phyloP scores from a whole-genome alignment of 2,329 filamentous ascomycete species.

The Ascochyta koolunga region DNA sequence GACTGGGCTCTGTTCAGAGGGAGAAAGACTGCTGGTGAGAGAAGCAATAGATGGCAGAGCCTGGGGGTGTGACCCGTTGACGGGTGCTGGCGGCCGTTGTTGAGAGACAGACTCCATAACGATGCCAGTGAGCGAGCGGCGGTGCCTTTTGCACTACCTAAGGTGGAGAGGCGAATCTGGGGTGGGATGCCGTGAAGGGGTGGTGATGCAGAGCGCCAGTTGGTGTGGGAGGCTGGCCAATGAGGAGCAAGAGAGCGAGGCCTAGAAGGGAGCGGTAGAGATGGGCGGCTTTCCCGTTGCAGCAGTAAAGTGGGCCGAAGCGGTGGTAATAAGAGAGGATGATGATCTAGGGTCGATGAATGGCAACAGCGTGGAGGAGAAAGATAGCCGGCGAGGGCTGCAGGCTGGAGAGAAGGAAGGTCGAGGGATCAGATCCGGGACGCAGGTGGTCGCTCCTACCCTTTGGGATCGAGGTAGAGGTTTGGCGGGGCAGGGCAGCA shows the following conservation, averaged over 20 bases:
- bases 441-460: constrained; percentile 24
- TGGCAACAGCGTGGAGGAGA: constrained; percentile 26
- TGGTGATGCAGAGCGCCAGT: constrained; percentile 34
- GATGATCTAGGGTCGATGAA: constrained; percentile 14
- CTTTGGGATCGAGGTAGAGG: constrained; percentile 29
- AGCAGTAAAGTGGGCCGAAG: constrained; percentile 11
- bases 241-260: constrained; percentile 21
- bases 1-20: constrained; percentile 42
- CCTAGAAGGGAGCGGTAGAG: constrained; percentile 14
- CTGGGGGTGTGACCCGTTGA: constrained; percentile 39
- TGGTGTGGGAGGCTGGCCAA: constrained; percentile 26
- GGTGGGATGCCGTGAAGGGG: constrained; percentile 20
- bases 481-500: constrained; percentile 30
- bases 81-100: constrained; percentile 30
- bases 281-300: constrained; percentile 12
- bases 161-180: constrained; percentile 13
- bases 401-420: constrained; percentile 13
- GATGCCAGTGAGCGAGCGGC: constrained; percentile 11
- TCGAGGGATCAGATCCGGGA: constrained; percentile 17
- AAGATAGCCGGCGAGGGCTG: constrained; percentile 13
- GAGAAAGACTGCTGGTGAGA: constrained; percentile 42
- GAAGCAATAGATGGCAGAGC: constrained; percentile 49
- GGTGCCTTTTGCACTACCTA: constrained; percentile 15
- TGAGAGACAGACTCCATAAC: constrained; percentile 41
- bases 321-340: constrained; percentile 14